phyloP scores from a whole-genome alignment of 2,329 filamentous ascomycete species.

The Monosporascus sp. region DNA sequence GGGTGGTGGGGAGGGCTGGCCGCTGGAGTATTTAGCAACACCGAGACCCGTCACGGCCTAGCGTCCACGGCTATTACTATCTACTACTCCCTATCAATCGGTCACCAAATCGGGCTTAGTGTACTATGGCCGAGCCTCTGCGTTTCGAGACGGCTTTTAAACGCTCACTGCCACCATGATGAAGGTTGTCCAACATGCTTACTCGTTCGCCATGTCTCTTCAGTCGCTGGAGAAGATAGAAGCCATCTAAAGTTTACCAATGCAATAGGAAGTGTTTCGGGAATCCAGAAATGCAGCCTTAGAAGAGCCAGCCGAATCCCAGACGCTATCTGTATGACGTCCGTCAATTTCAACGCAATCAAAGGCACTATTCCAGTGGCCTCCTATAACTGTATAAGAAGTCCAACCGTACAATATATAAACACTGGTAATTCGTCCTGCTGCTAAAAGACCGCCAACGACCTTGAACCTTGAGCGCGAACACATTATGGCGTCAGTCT shows the following conservation, averaged over 20 bases:
- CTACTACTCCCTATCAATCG: constrained; percentile 11
- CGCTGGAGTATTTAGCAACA: constrained; percentile 2
- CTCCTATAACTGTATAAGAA: too few species aligned
- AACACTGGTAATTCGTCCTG: neutral
- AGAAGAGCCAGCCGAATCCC: neutral
- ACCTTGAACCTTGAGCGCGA: neutral
- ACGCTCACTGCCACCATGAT: too few species aligned
- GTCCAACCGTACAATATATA: too few species aligned
- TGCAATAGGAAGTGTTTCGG: too few species aligned
- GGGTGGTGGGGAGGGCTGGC: too few species aligned
- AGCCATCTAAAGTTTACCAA: too few species aligned
- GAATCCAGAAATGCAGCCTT: neutral
- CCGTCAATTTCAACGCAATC: neutral
- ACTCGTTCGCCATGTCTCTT: too few species aligned
- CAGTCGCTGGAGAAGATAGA: too few species aligned
- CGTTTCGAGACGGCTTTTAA: too few species aligned
- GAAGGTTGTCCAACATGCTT: too few species aligned
- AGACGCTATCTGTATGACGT: neutral
- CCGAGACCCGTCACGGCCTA: constrained; percentile 18
- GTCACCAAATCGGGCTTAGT: constrained; percentile 25
- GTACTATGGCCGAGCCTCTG: constrained; percentile 13
- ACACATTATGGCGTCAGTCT: constrained; percentile 25
- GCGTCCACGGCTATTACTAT: constrained; percentile 1
- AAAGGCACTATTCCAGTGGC: neutral
- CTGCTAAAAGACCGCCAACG: too few species aligned